Evolutionary conservation across 495 filamentous ascomycete species (phyloP), one percentile per base, ranked within the genome.

Genomic region (Sporormia fimetaria): DNA sequence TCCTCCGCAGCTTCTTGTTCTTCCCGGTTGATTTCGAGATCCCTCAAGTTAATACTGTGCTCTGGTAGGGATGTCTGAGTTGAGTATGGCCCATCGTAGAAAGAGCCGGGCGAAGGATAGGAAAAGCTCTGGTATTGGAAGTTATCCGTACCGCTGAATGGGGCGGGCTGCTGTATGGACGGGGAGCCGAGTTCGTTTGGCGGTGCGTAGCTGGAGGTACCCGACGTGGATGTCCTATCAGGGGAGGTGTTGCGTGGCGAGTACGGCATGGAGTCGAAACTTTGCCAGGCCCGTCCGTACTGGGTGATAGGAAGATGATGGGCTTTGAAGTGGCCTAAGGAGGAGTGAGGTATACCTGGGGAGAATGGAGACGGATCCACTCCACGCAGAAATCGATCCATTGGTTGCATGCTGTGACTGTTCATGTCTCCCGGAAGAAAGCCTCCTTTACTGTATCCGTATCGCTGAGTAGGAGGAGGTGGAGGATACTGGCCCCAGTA

Each of bases 1-100:
- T n/a, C n/a, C n/a, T n/a, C n/a, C n/a, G 25, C 29, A 10, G 35
- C 17, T 27, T 58, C 55, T 6, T 31, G 33, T 29, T 52, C 44
- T 7, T 38, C 37, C 10, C 46, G 53, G 7, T 44, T 35, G 26
- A 49, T 47, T 24, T 59, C 53, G 12, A 59, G 27, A n/a, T 59
- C 53, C 6, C 47, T 29, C 16, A 52, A 44, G 22, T 35, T 42
- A 28, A 56, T 51, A 32, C 17, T 47, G 14, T 22, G 26, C 7
- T 28, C 37, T 8, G 28, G 16, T 8, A 15, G 4, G 20, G 31
- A 21, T 8, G 33, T 34, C 8, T 44, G 33, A 15, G 27, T 12
- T 3, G 29, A 8, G 35, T 25, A 40, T 21, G 18, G 14, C 15
- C 29, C 37, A 22, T 16, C 37, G 4, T 15, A 8, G 3, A 39